Conservation (phyloP, 257 asterid genomes). For the Solanum pimpinellifolium region DNA sequence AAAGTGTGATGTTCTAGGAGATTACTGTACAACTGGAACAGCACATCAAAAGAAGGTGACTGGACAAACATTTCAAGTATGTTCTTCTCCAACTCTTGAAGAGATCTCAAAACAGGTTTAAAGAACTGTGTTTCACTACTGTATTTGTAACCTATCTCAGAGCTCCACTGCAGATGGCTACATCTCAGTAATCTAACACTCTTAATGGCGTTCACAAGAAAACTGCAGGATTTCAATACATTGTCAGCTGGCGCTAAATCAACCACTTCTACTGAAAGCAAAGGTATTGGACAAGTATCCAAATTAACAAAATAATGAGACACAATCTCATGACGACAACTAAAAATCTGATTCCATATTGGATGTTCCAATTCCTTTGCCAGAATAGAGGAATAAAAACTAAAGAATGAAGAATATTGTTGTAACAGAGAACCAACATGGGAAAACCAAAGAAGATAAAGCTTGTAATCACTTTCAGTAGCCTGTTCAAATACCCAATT, state of each 20-base stretch:
- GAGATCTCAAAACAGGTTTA: slow-evolving; percentile 29
- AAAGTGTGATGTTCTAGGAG: slow-evolving; percentile 73
- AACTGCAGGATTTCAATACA: slow-evolving; percentile 16
- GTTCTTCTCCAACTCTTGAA: slow-evolving; percentile 46
- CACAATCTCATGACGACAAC: slow-evolving; percentile 27
- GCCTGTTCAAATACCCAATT: slow-evolving; percentile 92
- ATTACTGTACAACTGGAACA: slow-evolving; percentile 33
- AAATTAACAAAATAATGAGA: slow-evolving; percentile 12
- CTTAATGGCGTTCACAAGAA: slow-evolving; percentile 36
- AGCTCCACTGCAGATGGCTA: slow-evolving; percentile 73
- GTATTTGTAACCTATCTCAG: slow-evolving; percentile 21
- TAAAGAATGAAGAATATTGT: slow-evolving; percentile 39
- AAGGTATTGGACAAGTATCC: slow-evolving; percentile 24
- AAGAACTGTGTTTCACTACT: slow-evolving; percentile 19
- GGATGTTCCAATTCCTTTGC: slow-evolving; percentile 51
- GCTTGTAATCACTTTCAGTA: slow-evolving; percentile 51
- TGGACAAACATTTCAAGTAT: slow-evolving; percentile 49
- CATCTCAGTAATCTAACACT: slow-evolving; percentile 48
- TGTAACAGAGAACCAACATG: slow-evolving; percentile 50
- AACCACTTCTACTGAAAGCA: slow-evolving; percentile 42
- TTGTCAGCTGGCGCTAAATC: slow-evolving; percentile 28
- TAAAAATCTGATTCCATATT: slow-evolving; percentile 54
- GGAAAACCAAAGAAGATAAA: slow-evolving; percentile 64
- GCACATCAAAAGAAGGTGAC: slow-evolving; percentile 44
- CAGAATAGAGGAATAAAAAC: slow-evolving; percentile 30